Percentiles rank a stretch among this genome's conserved stretches.
These are phyloP conservation scores for Trichocladium uniseriatum DNA, from an alignment of 495 filamentous ascomycete species.

Conservation along the genomic window DNA sequence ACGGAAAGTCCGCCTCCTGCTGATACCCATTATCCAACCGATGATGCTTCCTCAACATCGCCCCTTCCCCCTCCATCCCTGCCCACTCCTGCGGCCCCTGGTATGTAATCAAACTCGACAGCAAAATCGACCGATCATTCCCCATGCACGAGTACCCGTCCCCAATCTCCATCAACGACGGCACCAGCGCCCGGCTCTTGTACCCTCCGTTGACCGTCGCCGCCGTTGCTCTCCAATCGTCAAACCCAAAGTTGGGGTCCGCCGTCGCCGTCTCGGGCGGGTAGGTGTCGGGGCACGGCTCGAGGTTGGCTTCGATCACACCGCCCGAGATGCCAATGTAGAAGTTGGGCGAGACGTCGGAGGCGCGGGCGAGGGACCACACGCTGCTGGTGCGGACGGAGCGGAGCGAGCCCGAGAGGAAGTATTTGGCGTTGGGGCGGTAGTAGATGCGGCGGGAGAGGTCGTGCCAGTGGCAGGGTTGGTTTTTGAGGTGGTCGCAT, in stretches of 20 bases:
- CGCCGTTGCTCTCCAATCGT: constrained; percentile 4
- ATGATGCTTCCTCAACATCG: constrained; percentile 7
- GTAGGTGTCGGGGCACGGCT: constrained; percentile 12
- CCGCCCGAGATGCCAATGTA: constrained; percentile 34
- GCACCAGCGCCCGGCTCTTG: not conserved
- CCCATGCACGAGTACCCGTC: constrained; percentile 14
- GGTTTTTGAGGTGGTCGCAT: constrained; percentile 24
- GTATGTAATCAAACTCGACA: constrained; percentile 9
- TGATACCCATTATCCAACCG: constrained; percentile 17
- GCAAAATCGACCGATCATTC: constrained; percentile 19
- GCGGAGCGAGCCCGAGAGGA: constrained; percentile 19
- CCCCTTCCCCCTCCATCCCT: not conserved
- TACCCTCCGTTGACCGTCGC: constrained; percentile 3
- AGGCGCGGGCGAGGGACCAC: constrained; percentile 35
- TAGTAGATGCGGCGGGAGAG: constrained; percentile 33
- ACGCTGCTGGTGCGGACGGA: constrained; percentile 18
- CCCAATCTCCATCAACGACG: constrained; percentile 24
- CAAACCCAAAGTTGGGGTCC: constrained; percentile 23
- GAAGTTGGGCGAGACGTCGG: constrained; percentile 34
- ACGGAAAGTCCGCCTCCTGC: constrained; percentile 1
- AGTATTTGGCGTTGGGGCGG: constrained; percentile 36
- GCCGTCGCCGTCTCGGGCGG: not conserved
- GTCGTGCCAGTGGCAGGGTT: constrained; percentile 33
- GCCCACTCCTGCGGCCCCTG: constrained; percentile 1
- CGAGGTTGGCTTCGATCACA: constrained; percentile 29